A percentile compares a stretch with the other conserved stretches of the same genome.
Conservation (phyloP, 176 grass and related monocot genomes). For the Rhynchospora breviuscula region DNA sequence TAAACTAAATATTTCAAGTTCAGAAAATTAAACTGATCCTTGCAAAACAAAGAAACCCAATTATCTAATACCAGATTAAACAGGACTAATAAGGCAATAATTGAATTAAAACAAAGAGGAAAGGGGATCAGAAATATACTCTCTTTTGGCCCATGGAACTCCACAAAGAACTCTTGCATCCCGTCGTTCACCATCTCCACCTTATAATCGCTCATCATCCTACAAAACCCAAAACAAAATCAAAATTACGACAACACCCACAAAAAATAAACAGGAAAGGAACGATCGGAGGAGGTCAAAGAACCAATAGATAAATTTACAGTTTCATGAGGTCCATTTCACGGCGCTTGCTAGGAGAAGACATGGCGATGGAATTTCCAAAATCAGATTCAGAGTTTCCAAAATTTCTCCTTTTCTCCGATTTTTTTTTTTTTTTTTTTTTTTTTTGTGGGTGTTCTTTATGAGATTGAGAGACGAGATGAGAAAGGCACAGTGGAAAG, state of each 20-base stretch:
- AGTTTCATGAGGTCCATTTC: conserved; percentile 99
- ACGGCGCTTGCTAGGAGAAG: conserved; percentile 92
- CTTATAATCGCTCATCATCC: conserved; percentile 99
- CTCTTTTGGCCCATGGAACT: conserved; percentile 78
- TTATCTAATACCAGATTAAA: background rate
- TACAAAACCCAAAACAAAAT: conserved; percentile 21
- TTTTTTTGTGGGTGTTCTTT: conserved; percentile 15
- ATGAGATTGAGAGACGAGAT: background rate
- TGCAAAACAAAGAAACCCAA: background rate
- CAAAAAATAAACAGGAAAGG: background rate
- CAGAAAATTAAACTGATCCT: background rate
- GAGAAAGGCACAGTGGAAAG: conserved; percentile 32
- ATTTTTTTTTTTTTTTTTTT: background rate
- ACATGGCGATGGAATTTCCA: conserved; percentile 38
- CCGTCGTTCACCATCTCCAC: conserved; percentile 99
- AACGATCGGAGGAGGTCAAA: conserved; percentile 19
- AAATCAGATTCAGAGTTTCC: background rate
- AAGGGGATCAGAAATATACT: conserved; percentile 49
- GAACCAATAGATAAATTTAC: conserved; percentile 33
- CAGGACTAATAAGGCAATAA: background rate
- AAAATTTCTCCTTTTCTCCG: background rate
- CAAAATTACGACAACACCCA: conserved; percentile 17
- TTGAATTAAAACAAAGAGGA: background rate
- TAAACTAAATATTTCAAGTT: conserved; percentile 3
- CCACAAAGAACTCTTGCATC: conserved; percentile 97